Base-by-base conservation (phyloP, 805 yeast species). In the Cyberlindnera suaveolens region DNA sequence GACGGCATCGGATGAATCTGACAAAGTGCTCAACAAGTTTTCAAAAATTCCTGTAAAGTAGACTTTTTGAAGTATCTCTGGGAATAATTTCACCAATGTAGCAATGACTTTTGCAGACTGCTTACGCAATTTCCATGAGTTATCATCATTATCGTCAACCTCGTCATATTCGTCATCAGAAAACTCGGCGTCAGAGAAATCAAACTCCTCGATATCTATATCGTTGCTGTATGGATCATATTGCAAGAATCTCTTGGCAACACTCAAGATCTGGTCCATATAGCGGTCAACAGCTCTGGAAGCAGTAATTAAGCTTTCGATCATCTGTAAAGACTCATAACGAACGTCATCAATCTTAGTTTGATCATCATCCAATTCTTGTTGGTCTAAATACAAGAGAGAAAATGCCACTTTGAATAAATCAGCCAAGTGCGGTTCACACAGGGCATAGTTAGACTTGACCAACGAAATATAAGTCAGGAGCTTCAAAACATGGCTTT, bases 71-170 rank as follows among this genome's bases (percentile, higher is more conserved):
- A 77, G 52, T 2, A 57, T 43, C 1, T 46, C 41, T 3, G 80
- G 76, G 40, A 64, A 66, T 2, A 55, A 49, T 3, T 53, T 54
- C n/a, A 74, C 61, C 13, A 75, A 44, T 0, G 69, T 54, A 15
- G 68, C 58, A 7, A 74, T 53, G 30, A 79, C 53, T 27, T 62
- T 63, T 6, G 76, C 67, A 0, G 85, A 63, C 41, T 71, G 72
- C 34, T 75, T 65, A 46, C 93, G 66, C 16, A 85, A 61, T 49
- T 76, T 80, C 84, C 90, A 81, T 2, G 82, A 72, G 41, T 67
- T 68, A 42, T 75, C 82, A 31, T 75, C 78, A 45, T 59, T 61
- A 39, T 66, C 72, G 10, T 64, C 61, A 39, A 60, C 56, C 26
- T 59, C 65, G n/a, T 53, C 63, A 6, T 66, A 55, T 39, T 54